A percentile compares a stretch with the other conserved stretches of the same genome.
phyloP scores from a whole-genome alignment of 768 basidiomycete genomes.

The Russula ochroleuca region DNA sequence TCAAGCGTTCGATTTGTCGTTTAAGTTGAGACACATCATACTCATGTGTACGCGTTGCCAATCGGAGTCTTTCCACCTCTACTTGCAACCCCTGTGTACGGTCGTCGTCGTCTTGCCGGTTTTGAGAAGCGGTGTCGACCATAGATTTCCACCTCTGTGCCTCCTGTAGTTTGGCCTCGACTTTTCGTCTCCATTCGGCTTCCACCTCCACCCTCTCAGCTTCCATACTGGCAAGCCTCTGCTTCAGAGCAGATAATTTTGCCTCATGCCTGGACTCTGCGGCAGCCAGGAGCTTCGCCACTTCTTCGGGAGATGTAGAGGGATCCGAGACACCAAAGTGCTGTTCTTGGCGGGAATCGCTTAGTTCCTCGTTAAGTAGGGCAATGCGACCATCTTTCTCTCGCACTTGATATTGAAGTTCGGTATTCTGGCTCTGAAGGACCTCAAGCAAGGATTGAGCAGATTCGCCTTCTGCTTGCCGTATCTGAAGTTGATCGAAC shows the following conservation, averaged over 20 bases:
- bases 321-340: conserved; percentile 43
- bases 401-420: conserved; percentile 81
- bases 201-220: conserved; percentile 84
- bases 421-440: conserved; percentile 72
- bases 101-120: conserved; percentile 56
- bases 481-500: conserved; percentile 82
- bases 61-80: conserved; percentile 51
- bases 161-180: conserved; percentile 74
- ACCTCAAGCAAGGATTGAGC: conserved; percentile 70
- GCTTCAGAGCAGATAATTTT: conserved; percentile 66
- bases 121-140: conserved; percentile 55
- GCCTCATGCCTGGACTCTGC: conserved; percentile 74
- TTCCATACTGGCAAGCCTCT: conserved; percentile 60
- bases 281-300: conserved; percentile 68
- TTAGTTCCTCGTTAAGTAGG: conserved; percentile 66
- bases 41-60: conserved; percentile 46
- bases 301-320: conserved; percentile 54
- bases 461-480: conserved; percentile 88
- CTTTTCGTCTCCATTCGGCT: conserved; percentile 82
- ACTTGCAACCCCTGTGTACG: conserved; percentile 46
- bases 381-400: conserved; percentile 71
- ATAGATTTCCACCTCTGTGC: conserved; percentile 63
- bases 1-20: conserved; percentile 43
- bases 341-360: conserved; percentile 58
- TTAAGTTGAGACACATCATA: conserved; percentile 54